These are phyloP conservation scores for Colletotrichum musicola DNA, from an alignment of 2,329 filamentous ascomycete species.

Conservation along the genomic window DNA sequence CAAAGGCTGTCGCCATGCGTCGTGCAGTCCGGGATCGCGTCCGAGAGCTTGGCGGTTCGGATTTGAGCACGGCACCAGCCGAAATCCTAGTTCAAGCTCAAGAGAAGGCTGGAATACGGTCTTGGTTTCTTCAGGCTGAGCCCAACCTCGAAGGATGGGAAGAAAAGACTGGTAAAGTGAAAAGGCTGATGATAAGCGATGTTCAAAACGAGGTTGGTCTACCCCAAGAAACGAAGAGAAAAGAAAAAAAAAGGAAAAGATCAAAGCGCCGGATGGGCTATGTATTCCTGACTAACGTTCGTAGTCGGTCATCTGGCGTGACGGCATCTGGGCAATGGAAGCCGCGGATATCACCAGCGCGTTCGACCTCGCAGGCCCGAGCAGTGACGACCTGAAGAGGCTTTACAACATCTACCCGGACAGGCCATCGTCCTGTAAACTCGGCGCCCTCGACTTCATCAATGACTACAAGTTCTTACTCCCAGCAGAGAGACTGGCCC, in stretches of 20 bases:
- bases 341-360: constrained; percentile 49
- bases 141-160: constrained; percentile 53
- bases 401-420: constrained; percentile 55
- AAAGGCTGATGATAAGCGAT: constrained; percentile 57
- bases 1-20: constrained; percentile 1
- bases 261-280: too few species aligned
- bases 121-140: constrained; percentile 57
- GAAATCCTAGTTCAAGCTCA: constrained; percentile 50
- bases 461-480: constrained; percentile 49
- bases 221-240: background rate
- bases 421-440: constrained; percentile 53
- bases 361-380: constrained; percentile 48
- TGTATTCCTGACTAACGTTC: background rate
- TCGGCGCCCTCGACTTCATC: constrained; percentile 55
- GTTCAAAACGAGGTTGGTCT: constrained; percentile 54
- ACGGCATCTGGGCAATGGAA: constrained; percentile 53
- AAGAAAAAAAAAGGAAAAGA: background rate
- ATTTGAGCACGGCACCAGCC: constrained; percentile 46
- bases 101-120: constrained; percentile 51
- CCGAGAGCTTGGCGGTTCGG: background rate
- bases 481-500: constrained; percentile 42
- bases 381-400: constrained; percentile 49
- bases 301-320: constrained; percentile 59
- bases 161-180: constrained; percentile 45
- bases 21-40: background rate